phyloP scores from a whole-genome alignment of 2,329 filamentous ascomycete genomes.

The Pseudogymnoascus sp. region DNA sequence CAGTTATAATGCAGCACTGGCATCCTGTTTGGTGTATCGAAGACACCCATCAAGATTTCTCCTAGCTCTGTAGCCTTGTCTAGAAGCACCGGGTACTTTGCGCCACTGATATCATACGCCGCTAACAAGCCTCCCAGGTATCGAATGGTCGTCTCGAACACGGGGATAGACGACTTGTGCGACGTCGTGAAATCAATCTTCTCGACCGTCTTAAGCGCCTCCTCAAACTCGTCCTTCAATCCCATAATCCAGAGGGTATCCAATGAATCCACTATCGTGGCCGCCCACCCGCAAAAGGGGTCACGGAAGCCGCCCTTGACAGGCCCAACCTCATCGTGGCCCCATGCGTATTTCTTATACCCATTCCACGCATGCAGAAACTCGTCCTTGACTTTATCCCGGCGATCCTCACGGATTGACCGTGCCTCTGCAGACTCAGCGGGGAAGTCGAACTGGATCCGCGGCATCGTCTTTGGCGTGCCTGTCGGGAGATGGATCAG shows the following conservation, averaged over 20 bases:
- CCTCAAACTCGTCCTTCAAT: conserved; percentile 67
- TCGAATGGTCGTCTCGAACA: conserved; percentile 34
- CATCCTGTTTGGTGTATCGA: conserved; percentile 46
- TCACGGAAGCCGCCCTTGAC: conserved; percentile 59
- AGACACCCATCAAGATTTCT: conserved; percentile 29
- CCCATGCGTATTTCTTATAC: conserved; percentile 73
- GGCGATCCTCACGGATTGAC: conserved; percentile 54
- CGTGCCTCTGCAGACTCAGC: conserved; percentile 53
- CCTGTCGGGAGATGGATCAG: conserved; percentile 70
- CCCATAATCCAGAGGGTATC: conserved; percentile 87
- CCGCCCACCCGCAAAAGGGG: conserved; percentile 87
- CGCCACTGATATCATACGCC: conserved; percentile 29
- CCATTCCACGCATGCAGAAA: conserved; percentile 70
- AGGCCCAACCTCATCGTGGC: conserved; percentile 77
- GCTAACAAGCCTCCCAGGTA: conserved; percentile 31
- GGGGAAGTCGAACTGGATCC: conserved; percentile 67
- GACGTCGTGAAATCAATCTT: conserved; percentile 75
- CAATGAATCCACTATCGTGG: conserved; percentile 72
- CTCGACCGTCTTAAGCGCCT: conserved; percentile 59
- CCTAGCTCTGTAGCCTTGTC: conserved; percentile 27
- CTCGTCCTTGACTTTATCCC: conserved; percentile 60
- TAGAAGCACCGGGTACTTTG: conserved; percentile 22
- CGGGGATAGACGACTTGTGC: conserved; percentile 23
- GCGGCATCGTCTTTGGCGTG: conserved; percentile 59
- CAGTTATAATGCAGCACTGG: conserved; percentile 31